Base-by-base conservation (phyloP, 2,329 filamentous ascomycete species). In the Samsoniella hepiali region DNA sequence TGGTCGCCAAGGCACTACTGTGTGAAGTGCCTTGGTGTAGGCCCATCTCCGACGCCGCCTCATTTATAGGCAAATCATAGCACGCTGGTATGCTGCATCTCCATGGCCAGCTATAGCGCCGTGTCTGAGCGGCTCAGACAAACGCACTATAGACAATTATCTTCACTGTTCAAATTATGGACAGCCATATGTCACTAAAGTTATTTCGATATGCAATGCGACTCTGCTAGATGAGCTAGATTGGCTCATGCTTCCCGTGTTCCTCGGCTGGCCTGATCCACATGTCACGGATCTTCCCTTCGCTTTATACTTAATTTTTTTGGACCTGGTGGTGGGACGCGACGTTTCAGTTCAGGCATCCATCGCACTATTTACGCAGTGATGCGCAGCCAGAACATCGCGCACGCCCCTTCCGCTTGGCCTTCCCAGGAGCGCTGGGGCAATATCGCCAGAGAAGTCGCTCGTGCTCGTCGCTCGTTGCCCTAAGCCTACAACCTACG, bases 1-100 rank as follows among this genome's bases (percentile, higher is more conserved):
- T 55, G 42, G 36, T 36, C 36, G 53, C 53, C 53, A 29, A 55
- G 53, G 53, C 53, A 42, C 53, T 55, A 42, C 36, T 36, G 34
- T 42, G n/a, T 2, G 10, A 17, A n/a, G 7, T 55, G 32, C 32
- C 53, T 55, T 55, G 34, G 34, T 42, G 42, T 31, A 55, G 22
- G 36, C 22, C 11, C 15, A 54, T 13, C 15, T n/a, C 31, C n/a
- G 51, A n/a, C 51, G 13, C 53, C 17, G 53, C 27, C 38, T 29
- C 53, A n/a, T n/a, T n/a, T n/a, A n/a, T n/a, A n/a, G n/a, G n/a
- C n/a, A n/a, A n/a, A 31, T 42, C 53, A 42, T 29, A 27, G 1
- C n/a, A 42, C 53, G 31, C 10, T 55, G 5, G 34, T 29, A 11
- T 42, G n/a, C 36, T 10, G 11, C 34, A 10, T 13, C 3, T 38